Evolutionary conservation across 345 rosid genomes (phyloP).

Genomic region (Aquilaria malaccensis): DNA sequence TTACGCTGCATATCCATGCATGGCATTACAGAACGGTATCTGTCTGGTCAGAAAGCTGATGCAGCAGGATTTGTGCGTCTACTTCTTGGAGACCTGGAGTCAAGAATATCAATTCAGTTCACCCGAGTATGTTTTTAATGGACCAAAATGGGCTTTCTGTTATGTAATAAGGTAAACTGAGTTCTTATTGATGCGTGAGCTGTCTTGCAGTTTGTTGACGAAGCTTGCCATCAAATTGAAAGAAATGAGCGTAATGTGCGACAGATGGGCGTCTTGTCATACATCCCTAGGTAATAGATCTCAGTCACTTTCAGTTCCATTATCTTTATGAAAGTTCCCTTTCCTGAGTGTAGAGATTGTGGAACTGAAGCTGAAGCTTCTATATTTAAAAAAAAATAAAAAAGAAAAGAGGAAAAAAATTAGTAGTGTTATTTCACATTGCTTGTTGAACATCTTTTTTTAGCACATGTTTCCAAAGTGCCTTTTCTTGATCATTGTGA

Average conservation of each 20-base stretch:
- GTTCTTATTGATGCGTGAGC: slow-evolving; percentile 15
- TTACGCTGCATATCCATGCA: slow-evolving; percentile 98
- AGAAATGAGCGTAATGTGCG: slow-evolving; percentile 85
- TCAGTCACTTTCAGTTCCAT: neutral
- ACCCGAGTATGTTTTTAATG: slow-evolving; percentile 53
- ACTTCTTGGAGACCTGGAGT: slow-evolving; percentile 92
- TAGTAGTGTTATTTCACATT: too few relatives aligned
- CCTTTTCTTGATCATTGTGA: too few relatives aligned
- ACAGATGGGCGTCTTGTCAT: slow-evolving; percentile 86
- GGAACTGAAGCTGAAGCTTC: neutral
- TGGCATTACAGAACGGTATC: slow-evolving; percentile 94
- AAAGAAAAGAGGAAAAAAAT: too few relatives aligned
- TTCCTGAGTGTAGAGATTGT: neutral
- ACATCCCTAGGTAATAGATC: slow-evolving; percentile 73
- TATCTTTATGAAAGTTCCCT: too few relatives aligned
- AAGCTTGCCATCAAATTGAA: slow-evolving; percentile 97
- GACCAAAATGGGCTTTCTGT: neutral
- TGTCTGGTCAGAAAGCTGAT: slow-evolving; percentile 99
- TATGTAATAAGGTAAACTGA: too few relatives aligned
- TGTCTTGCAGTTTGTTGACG: slow-evolving; percentile 81
- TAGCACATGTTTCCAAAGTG: too few relatives aligned
- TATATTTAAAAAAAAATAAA: too few relatives aligned
- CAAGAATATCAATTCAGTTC: slow-evolving; percentile 89
- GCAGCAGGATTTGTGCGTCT: slow-evolving; percentile 99
- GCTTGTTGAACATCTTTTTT: too few relatives aligned